Base-by-base conservation (phyloP, 1,139 yeast genomes). In the Arxiozyma bovina region DNA sequence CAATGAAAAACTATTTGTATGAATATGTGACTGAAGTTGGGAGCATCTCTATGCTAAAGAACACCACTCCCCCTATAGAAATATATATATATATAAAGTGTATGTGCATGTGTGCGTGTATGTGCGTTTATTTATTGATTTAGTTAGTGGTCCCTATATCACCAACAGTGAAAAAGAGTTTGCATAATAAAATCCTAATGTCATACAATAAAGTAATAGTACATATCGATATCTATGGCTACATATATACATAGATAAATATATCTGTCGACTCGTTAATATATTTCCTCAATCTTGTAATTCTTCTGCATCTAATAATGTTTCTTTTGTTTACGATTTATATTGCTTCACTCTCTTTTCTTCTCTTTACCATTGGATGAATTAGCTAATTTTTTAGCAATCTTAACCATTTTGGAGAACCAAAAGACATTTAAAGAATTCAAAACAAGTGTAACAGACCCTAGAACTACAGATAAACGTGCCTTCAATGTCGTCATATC, bases 361-460 rank as follows among this genome's bases (percentile, higher is more conserved):
- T 34, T 49, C 15, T 30, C 18, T 15, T 45, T 43, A 21, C 42
- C 48, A 17, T 56, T 60, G 61, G 34, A 15, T 25, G 27, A 18
- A 8, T 34, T 34, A 7, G 51, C 12, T 22, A 78, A 81, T 69
- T 82, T 82, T 55, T 70, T 71, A 8, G 95, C 96, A 55, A 91
- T 85, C 53, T 69, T 70, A 45, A 91, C 65, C 99, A 93, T 93
- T 72, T 90, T 91, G 59, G 77, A 74, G 73, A 91, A 90, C 78
- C 78, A 74, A 44, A 71, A 58, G 20, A 83, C 74, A 69, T 93
- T 93, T 64, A 93, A 76, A 1, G 73, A 57, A 64, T 89, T 84
- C 65, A 93, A 77, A 2, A 79, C 71, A 34, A 83, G 55, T 70
- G 91, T 93, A 59, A 89, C 73, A 0, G 67, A 58, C 60, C 88